Conservation (phyloP, 2,329 filamentous ascomycete genomes). For the Fusarium sp. region DNA sequence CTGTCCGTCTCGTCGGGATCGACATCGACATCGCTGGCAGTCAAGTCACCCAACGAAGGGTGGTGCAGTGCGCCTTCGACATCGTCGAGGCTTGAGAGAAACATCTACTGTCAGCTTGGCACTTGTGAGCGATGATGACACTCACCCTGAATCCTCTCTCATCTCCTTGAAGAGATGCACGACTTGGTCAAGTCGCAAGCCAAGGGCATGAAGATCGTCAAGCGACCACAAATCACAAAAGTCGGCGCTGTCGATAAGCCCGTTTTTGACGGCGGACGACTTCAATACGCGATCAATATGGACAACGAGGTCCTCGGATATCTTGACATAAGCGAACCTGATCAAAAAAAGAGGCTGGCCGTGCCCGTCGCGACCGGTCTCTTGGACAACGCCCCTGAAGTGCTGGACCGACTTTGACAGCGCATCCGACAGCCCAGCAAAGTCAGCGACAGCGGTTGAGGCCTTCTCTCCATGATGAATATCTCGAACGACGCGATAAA, state of each 20-base stretch:
- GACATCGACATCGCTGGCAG: background rate
- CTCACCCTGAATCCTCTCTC: conserved; percentile 9
- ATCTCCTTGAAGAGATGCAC: conserved; percentile 20
- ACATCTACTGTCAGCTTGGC: background rate
- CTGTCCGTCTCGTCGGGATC: background rate
- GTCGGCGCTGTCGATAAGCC: background rate
- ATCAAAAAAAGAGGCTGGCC: background rate
- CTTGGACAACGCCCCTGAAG: background rate
- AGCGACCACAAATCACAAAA: conserved; percentile 35
- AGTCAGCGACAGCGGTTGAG: background rate
- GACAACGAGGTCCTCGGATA: conserved; percentile 41
- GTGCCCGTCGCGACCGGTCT: background rate
- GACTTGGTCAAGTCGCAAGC: conserved; percentile 32
- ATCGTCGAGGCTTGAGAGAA: background rate
- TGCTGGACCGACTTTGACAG: conserved; percentile 13
- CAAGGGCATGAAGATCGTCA: conserved; percentile 32
- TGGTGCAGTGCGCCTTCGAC: background rate
- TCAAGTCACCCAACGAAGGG: background rate
- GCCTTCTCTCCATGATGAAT: conserved; percentile 10
- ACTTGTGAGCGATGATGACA: background rate
- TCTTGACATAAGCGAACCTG: conserved; percentile 38
- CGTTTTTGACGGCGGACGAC: background rate
- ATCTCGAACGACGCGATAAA: conserved; percentile 12
- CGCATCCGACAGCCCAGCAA: conserved; percentile 7
- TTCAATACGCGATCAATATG: conserved; percentile 31